Percentiles rank a stretch among this genome's conserved stretches.
These are phyloP conservation scores for Dentipellis fragilis DNA, from an alignment of 768 basidiomycete species.

Conservation along the genomic window DNA sequence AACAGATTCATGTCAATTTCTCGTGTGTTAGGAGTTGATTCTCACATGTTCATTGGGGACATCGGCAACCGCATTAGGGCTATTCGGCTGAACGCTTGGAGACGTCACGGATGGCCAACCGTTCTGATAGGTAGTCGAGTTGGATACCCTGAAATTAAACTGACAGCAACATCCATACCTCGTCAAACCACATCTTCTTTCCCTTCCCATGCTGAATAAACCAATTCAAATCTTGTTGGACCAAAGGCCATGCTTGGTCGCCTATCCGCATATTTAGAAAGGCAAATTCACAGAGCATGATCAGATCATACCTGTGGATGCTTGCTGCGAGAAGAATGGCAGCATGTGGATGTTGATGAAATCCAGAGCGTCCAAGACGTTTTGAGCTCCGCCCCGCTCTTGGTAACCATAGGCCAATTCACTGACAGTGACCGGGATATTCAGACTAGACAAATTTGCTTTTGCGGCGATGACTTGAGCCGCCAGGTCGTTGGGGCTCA, in stretches of 20 bases:
- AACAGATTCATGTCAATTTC: neutral
- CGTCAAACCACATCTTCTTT: slow-evolving; percentile 69
- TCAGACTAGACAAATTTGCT: slow-evolving; percentile 34
- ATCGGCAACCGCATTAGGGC: slow-evolving; percentile 46
- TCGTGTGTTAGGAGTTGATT: neutral
- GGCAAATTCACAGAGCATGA: neutral
- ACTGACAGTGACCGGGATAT: slow-evolving; percentile 60
- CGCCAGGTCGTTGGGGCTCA: slow-evolving; percentile 39
- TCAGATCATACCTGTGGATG: slow-evolving; percentile 38
- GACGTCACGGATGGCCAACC: slow-evolving; percentile 69
- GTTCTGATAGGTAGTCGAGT: slow-evolving; percentile 33
- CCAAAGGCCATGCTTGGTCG: slow-evolving; percentile 51
- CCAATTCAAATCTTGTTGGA: slow-evolving; percentile 51
- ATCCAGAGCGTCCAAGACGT: slow-evolving; percentile 51
- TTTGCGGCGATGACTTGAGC: slow-evolving; percentile 41
- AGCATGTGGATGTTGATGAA: slow-evolving; percentile 61
- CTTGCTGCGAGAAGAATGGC: slow-evolving; percentile 52
- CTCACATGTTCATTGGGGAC: slow-evolving; percentile 45
- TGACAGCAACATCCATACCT: slow-evolving; percentile 31
- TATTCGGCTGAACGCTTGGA: slow-evolving; percentile 54
- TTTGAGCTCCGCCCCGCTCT: slow-evolving; percentile 37
- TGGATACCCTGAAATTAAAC: too few relatives aligned
- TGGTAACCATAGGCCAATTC: slow-evolving; percentile 32
- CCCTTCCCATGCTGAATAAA: slow-evolving; percentile 52
- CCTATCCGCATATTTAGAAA: slow-evolving; percentile 23